Conservation (phyloP, 2,329 filamentous ascomycete species). For the Metarhizium anisopliae region DNA sequence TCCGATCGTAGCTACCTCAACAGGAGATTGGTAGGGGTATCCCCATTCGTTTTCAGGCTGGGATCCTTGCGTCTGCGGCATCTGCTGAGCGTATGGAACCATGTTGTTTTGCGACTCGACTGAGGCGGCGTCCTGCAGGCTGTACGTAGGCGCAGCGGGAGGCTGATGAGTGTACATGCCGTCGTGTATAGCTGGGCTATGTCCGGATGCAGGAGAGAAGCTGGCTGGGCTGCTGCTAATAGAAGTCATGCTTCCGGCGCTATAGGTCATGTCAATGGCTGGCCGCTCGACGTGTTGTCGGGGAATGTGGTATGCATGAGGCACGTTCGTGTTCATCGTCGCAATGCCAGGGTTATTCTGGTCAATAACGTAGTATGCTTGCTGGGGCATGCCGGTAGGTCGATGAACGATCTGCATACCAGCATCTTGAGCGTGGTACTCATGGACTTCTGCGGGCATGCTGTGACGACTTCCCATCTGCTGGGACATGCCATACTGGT, state of each 20-base stretch:
- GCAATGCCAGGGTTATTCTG: conserved; percentile 53
- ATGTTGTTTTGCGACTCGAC: conserved; percentile 34
- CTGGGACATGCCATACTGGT: conserved; percentile 30
- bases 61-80: conserved; percentile 29
- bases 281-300: conserved; percentile 38
- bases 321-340: conserved; percentile 48
- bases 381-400: conserved; percentile 36
- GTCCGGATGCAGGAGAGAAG: conserved; percentile 46
- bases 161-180: conserved; percentile 49
- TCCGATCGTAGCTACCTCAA: conserved; percentile 47
- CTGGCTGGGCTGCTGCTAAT: conserved; percentile 50
- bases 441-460: conserved; percentile 32
- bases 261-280: conserved; percentile 41
- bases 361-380: conserved; percentile 49
- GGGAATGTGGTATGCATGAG: conserved; percentile 43
- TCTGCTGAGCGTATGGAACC: conserved; percentile 33
- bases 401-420: conserved; percentile 40
- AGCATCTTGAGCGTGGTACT: conserved; percentile 35
- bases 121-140: conserved; percentile 38
- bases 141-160: conserved; percentile 37
- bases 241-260: conserved; percentile 37
- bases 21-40: conserved; percentile 49
- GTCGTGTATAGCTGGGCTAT: conserved; percentile 44
- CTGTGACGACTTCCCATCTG: conserved; percentile 38
- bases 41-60: conserved; percentile 41